Percentiles rank a stretch among this genome's conserved stretches.
phyloP scores from a whole-genome alignment of 371 early-diverging fungal genomes.

The Fennellomyces sp. region DNA sequence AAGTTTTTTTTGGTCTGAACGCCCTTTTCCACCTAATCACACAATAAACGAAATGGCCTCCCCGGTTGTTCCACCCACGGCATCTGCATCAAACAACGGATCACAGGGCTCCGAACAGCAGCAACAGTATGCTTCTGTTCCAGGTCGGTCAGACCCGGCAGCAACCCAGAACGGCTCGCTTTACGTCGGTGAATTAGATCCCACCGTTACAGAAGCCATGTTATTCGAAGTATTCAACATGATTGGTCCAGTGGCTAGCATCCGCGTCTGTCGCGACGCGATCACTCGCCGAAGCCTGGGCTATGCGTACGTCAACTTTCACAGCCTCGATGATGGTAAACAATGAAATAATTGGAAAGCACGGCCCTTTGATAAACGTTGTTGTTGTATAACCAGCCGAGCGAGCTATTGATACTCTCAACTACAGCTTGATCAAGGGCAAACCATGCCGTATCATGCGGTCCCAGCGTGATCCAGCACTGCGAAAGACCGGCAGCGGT shows the following conservation, averaged over 20 bases:
- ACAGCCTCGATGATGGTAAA: constrained; percentile 71
- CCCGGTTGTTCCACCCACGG: neutral
- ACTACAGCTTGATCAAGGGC: constrained; percentile 93
- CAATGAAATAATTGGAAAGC: constrained; percentile 8
- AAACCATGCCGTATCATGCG: constrained; percentile 98
- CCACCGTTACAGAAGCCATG: constrained; percentile 94
- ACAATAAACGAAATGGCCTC: constrained; percentile 5
- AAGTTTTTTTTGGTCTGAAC: neutral
- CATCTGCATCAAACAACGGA: constrained; percentile 2
- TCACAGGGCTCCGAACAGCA: neutral
- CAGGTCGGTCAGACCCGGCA: neutral
- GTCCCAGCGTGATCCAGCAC: constrained; percentile 97
- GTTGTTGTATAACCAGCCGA: constrained; percentile 57
- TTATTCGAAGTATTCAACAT: constrained; percentile 95
- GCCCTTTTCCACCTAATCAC: neutral
- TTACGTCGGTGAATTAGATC: constrained; percentile 91
- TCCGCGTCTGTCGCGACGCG: constrained; percentile 97
- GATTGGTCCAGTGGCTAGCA: constrained; percentile 93
- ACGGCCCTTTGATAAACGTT: neutral
- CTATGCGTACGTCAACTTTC: constrained; percentile 98
- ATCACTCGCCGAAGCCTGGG: constrained; percentile 95
- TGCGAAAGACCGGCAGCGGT: constrained; percentile 90
- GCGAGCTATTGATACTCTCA: constrained; percentile 90
- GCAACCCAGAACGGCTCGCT: constrained; percentile 50
- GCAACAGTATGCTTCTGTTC: neutral